A percentile compares a stretch with the other conserved stretches of the same genome.
Evolutionary conservation across 2,329 filamentous ascomycete species (phyloP).

Genomic region (Cladosporium sp.): DNA sequence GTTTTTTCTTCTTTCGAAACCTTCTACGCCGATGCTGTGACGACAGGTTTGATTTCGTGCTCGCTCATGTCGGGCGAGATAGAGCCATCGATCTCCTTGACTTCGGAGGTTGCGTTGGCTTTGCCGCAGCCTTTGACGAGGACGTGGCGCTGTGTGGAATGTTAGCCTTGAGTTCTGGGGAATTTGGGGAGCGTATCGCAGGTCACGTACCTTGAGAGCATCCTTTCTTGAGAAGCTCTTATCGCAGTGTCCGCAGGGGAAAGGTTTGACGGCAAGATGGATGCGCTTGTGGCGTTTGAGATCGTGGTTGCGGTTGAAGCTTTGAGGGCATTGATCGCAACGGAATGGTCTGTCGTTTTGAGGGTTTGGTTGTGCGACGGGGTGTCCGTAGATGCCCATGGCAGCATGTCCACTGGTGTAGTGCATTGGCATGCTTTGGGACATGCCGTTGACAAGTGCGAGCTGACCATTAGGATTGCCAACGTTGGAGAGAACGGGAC

Average conservation of each 20-base stretch:
- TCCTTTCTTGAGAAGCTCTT: slow-evolving; percentile 98
- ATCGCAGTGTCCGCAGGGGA: slow-evolving; percentile 83
- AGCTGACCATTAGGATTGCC: slow-evolving; percentile 68
- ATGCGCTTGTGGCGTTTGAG: slow-evolving; percentile 94
- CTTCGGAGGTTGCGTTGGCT: slow-evolving; percentile 30
- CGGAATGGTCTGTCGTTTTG: slow-evolving; percentile 84
- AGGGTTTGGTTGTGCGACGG: slow-evolving; percentile 45
- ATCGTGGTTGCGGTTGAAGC: slow-evolving; percentile 95
- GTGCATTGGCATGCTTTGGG: slow-evolving; percentile 47
- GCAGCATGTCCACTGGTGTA: slow-evolving; percentile 59
- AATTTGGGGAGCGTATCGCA: background rate
- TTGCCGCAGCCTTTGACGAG: slow-evolving; percentile 65
- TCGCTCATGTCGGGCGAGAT: slow-evolving; percentile 30
- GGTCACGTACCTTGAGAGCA: slow-evolving; percentile 75
- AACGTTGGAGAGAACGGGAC: slow-evolving; percentile 72
- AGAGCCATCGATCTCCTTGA: slow-evolving; percentile 34
- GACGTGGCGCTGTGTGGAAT: slow-evolving; percentile 53
- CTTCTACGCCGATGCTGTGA: slow-evolving; percentile 23
- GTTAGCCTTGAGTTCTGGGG: slow-evolving; percentile 22
- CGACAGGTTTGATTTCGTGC: slow-evolving; percentile 28
- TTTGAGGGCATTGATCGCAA: slow-evolving; percentile 86
- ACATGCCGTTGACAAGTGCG: slow-evolving; percentile 58
- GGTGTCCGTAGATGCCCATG: slow-evolving; percentile 58
- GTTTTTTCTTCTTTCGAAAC: background rate
- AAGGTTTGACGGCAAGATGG: slow-evolving; percentile 91